These are phyloP conservation scores for Penicillium italicum DNA, from an alignment of 2,329 filamentous ascomycete species.

Conservation along the genomic window DNA sequence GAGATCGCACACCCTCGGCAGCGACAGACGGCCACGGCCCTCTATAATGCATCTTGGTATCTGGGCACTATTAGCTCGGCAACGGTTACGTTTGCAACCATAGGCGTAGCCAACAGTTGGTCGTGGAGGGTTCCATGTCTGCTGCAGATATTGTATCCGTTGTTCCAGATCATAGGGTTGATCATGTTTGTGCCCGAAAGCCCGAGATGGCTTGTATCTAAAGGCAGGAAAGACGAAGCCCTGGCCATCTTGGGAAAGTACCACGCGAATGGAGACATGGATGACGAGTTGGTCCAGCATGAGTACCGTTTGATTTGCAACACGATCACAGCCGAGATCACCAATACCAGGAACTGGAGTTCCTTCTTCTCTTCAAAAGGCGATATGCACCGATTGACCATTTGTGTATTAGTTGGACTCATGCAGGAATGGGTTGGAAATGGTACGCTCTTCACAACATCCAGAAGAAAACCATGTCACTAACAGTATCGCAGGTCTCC, in stretches of 20 bases:
- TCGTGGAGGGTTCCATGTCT: slow-evolving; percentile 59
- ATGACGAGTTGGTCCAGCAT: slow-evolving; percentile 23
- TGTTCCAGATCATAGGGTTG: slow-evolving; percentile 47
- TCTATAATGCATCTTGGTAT: slow-evolving; percentile 27
- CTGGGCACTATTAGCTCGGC: slow-evolving; percentile 16
- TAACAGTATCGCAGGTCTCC: slow-evolving; percentile 18
- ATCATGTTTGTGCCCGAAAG: slow-evolving; percentile 58
- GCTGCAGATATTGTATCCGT: slow-evolving; percentile 47
- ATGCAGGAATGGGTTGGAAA: slow-evolving; percentile 24
- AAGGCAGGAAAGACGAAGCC: slow-evolving; percentile 56
- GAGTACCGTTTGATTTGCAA: slow-evolving; percentile 22
- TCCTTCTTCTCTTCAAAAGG: slow-evolving; percentile 18
- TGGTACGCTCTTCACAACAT: slow-evolving; percentile 5
- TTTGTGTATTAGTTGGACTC: slow-evolving; percentile 19
- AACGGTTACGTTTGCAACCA: slow-evolving; percentile 10
- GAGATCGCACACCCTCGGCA: slow-evolving; percentile 31
- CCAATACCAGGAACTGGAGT: slow-evolving; percentile 11
- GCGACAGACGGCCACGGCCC: slow-evolving; percentile 24
- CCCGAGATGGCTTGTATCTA: slow-evolving; percentile 60
- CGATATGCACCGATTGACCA: slow-evolving; percentile 14
- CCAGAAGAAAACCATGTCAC: neutral
- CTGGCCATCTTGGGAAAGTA: slow-evolving; percentile 55
- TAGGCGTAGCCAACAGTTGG: slow-evolving; percentile 17
- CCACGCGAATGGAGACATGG: slow-evolving; percentile 51
- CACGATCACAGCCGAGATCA: slow-evolving; percentile 15